Base-by-base conservation (phyloP, 1,284 basidiomycete species). In the Ustilago cynodontis region DNA sequence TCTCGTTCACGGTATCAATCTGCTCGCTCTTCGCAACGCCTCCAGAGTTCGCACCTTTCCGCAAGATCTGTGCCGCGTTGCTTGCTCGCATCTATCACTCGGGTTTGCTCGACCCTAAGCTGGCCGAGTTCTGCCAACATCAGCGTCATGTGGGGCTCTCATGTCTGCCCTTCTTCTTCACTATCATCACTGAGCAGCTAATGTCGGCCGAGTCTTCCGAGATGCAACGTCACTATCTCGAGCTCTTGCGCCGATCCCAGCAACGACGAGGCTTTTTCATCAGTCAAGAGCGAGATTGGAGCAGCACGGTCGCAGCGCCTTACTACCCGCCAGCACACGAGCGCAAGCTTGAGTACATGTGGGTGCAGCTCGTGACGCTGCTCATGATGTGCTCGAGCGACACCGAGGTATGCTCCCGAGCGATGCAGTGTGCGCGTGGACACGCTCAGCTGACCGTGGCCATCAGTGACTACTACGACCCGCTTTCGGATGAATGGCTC, bases 341-440 rank as follows among this genome's bases (percentile, higher is more conserved):
- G 47, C 71, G 71, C 39, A 71, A 57, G 37, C 55, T 72, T 41
- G 72, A 78, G 33, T 61, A 65, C 41, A 37, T 65, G 28, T 69
- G 58, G 61, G 65, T 77, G 9, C 74, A 79, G 59, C 54, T 77
- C 9, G 77, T 64, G 20, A 70, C 68, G 16, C 54, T 80, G 16
- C 63, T 84, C 37, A 70, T 83, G 56, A 74, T 82, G 55, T 84
- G 81, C 58, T 82, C 79, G 2, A 67, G 80, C 45, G 79, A 84
- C 22, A 80, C 79, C 18, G 81, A 82, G 18, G 77, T 83, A 20
- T 83, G 78, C 65, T 75, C 78, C 4, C 59, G 53, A 8, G 79
- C 80, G 16, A 75, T 81, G 75, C 79, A 80, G 52, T 68, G 64
- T 33, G 67, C 68, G 4, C 50, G 65, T 16, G 71, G 53, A 11